These are phyloP conservation scores for Saksenaea oblongispora DNA, from an alignment of 371 early-diverging fungal species.

Conservation along the genomic window DNA sequence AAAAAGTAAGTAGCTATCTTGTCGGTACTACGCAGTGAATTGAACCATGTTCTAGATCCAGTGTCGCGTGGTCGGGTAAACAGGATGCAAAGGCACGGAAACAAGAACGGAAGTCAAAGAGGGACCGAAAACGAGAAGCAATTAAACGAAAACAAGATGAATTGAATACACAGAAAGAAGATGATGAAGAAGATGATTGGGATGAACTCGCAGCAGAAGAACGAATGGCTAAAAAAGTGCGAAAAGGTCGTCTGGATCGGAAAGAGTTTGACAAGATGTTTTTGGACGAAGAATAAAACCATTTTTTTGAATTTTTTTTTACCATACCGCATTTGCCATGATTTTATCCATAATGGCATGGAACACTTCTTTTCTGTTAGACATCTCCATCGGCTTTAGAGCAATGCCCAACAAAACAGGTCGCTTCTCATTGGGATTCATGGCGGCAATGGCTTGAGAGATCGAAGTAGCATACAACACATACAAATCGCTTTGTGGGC, in stretches of 20 bases:
- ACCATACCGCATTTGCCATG: conserved; percentile 32
- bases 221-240: conserved; percentile 56
- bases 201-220: conserved; percentile 40
- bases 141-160: conserved; percentile 50
- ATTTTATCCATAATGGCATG: conserved; percentile 39
- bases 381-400: conserved; percentile 47
- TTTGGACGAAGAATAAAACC: conserved; percentile 9
- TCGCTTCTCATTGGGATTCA: conserved; percentile 63
- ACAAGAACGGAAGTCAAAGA: conserved; percentile 67
- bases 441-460: conserved; percentile 59
- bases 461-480: conserved; percentile 67
- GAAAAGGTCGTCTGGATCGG: conserved; percentile 47
- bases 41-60: conserved; percentile 17
- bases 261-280: conserved; percentile 54
- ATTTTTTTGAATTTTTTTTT: conserved; percentile 5
- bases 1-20: conserved; percentile 21
- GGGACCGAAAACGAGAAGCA: conserved; percentile 61
- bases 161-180: conserved; percentile 42
- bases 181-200: conserved; percentile 63
- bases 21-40: conserved; percentile 2
- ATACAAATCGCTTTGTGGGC: conserved; percentile 61
- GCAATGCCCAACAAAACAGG: conserved; percentile 67
- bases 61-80: conserved; percentile 74
- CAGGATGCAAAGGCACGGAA: conserved; percentile 66
- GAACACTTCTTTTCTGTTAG: conserved; percentile 36